Percentiles rank a stretch among this genome's conserved stretches.
Conservation (phyloP, 108 stramenopile genomes). For the Skeletonema marinoi region DNA sequence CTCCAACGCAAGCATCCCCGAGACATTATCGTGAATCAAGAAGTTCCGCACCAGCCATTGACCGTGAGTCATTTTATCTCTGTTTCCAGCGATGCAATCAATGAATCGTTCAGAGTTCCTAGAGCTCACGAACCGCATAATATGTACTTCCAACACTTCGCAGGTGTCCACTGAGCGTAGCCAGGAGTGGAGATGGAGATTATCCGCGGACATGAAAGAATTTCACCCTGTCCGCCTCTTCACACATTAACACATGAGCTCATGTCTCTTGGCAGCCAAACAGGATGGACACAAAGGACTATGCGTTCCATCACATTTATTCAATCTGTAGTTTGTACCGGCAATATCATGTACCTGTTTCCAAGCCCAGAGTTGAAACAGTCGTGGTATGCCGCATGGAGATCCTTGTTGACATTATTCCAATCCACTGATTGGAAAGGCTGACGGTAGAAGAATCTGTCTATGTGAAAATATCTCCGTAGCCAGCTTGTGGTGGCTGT, state of each 20-base stretch:
- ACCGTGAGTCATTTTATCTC: no score
- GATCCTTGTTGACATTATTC: background rate
- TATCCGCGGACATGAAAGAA: background rate
- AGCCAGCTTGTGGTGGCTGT: slow-evolving; percentile 1
- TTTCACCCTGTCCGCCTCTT: background rate
- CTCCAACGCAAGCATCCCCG: no score
- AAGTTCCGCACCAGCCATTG: no score
- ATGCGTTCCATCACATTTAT: background rate
- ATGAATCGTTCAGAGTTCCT: background rate
- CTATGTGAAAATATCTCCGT: background rate
- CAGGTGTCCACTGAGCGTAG: background rate
- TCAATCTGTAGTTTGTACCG: background rate
- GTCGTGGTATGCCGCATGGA: background rate
- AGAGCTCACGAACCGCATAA: background rate
- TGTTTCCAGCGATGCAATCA: background rate
- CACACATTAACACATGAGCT: slow-evolving; percentile 1
- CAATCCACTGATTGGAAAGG: slow-evolving; percentile 6
- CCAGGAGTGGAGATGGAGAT: background rate
- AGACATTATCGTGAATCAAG: no score
- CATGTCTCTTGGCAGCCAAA: background rate
- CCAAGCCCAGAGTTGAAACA: slow-evolving; percentile 16
- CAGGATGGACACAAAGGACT: slow-evolving; percentile 12
- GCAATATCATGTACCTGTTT: slow-evolving; percentile 18
- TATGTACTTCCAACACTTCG: background rate
- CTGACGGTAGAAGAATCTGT: background rate